Percentiles rank a stretch among this genome's conserved stretches.
These are phyloP conservation scores for Annona cherimola DNA, from an alignment of 164 flowering plant genomes.

Conservation along the genomic window DNA sequence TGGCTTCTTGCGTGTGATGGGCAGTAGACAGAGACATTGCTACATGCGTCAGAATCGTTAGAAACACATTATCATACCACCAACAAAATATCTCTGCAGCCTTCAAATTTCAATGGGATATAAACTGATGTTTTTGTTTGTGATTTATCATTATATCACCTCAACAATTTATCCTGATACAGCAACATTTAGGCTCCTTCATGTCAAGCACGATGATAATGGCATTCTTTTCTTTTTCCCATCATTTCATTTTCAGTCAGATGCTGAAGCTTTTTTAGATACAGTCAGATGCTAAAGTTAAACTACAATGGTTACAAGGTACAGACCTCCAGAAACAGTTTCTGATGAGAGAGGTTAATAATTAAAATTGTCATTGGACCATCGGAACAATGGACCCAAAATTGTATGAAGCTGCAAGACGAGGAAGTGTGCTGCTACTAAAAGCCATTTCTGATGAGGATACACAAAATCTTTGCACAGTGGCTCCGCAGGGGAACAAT, in stretches of 20 bases:
- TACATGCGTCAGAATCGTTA: too few species aligned
- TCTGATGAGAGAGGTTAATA: neutral
- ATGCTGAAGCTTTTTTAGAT: too few species aligned
- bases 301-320: neutral
- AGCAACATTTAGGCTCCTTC: neutral
- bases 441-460: neutral
- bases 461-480: neutral
- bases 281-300: neutral
- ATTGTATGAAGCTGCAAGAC: neutral
- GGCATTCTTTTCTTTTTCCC: neutral
- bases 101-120: neutral
- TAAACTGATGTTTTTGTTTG: too few species aligned
- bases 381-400: neutral
- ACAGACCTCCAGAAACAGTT: neutral
- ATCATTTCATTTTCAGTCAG: neutral
- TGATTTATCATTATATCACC: neutral
- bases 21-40: too few species aligned
- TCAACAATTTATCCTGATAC: neutral
- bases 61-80: too few species aligned
- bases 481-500: constrained; percentile 1
- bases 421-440: neutral
- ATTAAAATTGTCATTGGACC: neutral
- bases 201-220: neutral
- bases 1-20: too few species aligned
- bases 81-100: neutral